Percentiles rank a stretch among this genome's conserved stretches.
Conservation (phyloP, 2,329 filamentous ascomycete genomes). For the Talaromyces sp. region DNA sequence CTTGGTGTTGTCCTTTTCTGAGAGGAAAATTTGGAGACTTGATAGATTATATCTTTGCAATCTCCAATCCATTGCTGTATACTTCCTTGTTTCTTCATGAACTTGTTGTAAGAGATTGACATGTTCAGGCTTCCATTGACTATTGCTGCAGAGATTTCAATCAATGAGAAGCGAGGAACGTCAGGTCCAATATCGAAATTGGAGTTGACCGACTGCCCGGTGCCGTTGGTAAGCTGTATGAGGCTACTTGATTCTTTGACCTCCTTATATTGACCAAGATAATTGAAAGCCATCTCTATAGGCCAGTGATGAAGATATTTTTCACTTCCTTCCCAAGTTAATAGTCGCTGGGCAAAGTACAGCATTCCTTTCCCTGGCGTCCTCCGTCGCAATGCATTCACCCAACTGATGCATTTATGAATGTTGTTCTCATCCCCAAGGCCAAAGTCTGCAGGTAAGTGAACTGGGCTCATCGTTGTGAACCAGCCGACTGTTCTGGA, state of each 20-base stretch:
- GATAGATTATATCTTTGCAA: slow-evolving; percentile 13
- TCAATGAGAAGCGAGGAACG: slow-evolving; percentile 19
- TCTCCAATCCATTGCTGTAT: slow-evolving; percentile 17
- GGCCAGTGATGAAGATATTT: slow-evolving; percentile 18
- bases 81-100: slow-evolving; percentile 12
- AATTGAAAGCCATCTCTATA: slow-evolving; percentile 26
- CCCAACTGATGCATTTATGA: slow-evolving; percentile 18
- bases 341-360: slow-evolving; percentile 39
- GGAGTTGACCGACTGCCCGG: slow-evolving; percentile 13
- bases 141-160: slow-evolving; percentile 20
- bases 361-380: slow-evolving; percentile 36
- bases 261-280: slow-evolving; percentile 23
- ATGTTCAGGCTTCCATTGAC: slow-evolving; percentile 17
- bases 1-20: neutral
- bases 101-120: slow-evolving; percentile 18
- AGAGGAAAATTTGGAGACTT: neutral
- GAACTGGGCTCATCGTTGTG: slow-evolving; percentile 21
- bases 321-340: slow-evolving; percentile 28
- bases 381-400: slow-evolving; percentile 37
- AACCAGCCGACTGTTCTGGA: slow-evolving; percentile 26
- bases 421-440: slow-evolving; percentile 1
- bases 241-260: slow-evolving; percentile 18
- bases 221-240: slow-evolving; percentile 18
- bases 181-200: slow-evolving; percentile 14
- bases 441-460: slow-evolving; percentile 7